These are phyloP conservation scores for Globisporangium polare DNA, from an alignment of 352 stramenopile genomes.

Conservation along the genomic window DNA sequence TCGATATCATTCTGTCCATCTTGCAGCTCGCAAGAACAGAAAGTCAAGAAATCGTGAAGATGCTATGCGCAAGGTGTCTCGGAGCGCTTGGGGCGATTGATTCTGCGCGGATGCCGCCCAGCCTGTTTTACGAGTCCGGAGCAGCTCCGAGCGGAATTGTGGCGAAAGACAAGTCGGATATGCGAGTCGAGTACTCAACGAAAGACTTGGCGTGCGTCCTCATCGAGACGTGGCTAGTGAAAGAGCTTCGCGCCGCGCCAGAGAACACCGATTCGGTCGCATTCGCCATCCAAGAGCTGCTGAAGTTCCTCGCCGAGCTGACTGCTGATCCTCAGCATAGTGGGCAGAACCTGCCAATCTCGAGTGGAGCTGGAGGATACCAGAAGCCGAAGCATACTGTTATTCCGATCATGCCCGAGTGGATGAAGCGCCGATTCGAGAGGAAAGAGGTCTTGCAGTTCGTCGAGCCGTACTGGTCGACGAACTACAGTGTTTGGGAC, in stretches of 20 bases:
- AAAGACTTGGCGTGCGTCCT: constrained; percentile 82
- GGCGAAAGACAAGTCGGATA: constrained; percentile 39
- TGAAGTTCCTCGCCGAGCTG: constrained; percentile 77
- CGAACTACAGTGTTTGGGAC: constrained; percentile 60
- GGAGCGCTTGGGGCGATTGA: constrained; percentile 80
- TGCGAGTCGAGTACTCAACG: constrained; percentile 58
- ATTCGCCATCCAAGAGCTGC: constrained; percentile 84
- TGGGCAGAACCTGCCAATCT: constrained; percentile 33
- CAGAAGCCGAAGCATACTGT: constrained; percentile 15
- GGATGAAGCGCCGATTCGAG: constrained; percentile 83
- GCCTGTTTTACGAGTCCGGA: constrained; percentile 49
- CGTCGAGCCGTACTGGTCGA: constrained; percentile 88
- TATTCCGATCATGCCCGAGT: constrained; percentile 58
- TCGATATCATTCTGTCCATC: constrained; percentile 60
- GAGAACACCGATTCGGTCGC: constrained; percentile 78
- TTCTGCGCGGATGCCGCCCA: constrained; percentile 64
- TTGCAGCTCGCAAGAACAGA: constrained; percentile 65
- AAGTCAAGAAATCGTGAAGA: constrained; percentile 55
- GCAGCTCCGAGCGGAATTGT: constrained; percentile 17
- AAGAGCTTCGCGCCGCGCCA: constrained; percentile 77
- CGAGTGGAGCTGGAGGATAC: constrained; percentile 1
- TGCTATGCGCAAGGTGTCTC: constrained; percentile 69
- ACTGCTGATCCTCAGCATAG: constrained; percentile 72
- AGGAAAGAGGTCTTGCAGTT: constrained; percentile 84
- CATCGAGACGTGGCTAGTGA: constrained; percentile 80